Conservation (phyloP, 31 red algal genomes). For the Odonthalia washingtoniensis region DNA sequence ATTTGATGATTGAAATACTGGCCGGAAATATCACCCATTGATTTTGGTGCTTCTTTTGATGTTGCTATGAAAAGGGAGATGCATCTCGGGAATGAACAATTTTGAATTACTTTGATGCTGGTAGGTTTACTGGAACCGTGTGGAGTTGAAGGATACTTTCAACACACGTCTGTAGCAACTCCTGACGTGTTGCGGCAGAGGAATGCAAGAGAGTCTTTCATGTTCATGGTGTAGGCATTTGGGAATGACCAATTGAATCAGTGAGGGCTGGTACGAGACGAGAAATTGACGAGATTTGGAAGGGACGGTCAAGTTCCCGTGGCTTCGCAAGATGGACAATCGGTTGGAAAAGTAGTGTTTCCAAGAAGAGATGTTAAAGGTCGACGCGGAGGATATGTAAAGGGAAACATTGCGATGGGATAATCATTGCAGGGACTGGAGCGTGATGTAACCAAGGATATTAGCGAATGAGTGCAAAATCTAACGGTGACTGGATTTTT, state of each 20-base stretch:
- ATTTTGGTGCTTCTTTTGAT: constrained; percentile 99
- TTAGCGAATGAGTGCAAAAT: background rate
- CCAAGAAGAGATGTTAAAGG: background rate
- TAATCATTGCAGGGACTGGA: background rate
- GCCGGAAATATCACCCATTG: constrained; percentile 97
- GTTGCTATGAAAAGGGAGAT: constrained; percentile 95
- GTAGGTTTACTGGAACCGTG: constrained; percentile 92
- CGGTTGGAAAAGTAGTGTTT: background rate
- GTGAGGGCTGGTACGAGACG: background rate
- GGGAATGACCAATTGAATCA: background rate
- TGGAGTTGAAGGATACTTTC: no score
- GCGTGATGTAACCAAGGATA: background rate
- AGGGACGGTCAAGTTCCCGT: background rate
- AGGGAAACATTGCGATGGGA: background rate
- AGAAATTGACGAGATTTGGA: background rate
- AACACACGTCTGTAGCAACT: constrained; percentile 16
- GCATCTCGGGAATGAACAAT: constrained; percentile 94
- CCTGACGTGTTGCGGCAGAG: background rate
- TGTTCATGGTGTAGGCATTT: background rate
- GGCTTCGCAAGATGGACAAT: background rate
- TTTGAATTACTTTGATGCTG: constrained; percentile 97
- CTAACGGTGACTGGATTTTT: background rate
- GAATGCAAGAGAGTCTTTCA: background rate
- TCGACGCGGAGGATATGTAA: background rate
- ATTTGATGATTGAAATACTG: constrained; percentile 90